Conservation (phyloP, 73 alveolate genomes). For the Paramecium bursaria region DNA sequence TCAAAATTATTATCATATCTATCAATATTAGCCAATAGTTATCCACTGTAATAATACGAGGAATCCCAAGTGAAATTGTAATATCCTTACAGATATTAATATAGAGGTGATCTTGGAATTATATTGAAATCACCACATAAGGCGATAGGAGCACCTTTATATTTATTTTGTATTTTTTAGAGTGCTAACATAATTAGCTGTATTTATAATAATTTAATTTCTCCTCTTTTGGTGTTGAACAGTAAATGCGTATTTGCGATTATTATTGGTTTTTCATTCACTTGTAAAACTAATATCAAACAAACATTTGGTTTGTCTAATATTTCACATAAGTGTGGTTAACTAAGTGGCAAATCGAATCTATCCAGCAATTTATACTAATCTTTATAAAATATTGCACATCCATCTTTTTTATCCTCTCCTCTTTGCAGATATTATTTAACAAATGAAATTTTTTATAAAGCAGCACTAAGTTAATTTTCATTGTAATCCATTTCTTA, state of each 20-base stretch:
- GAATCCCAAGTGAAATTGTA: not conserved
- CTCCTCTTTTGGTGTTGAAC: constrained; percentile 42
- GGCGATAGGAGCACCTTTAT: not conserved
- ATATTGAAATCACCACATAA: constrained; percentile 72
- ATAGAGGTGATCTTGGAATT: constrained; percentile 60
- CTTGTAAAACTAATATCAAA: not conserved
- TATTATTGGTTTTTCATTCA: not conserved
- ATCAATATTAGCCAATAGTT: no score
- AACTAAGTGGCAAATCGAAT: not conserved
- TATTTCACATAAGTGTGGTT: not conserved
- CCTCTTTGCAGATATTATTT: constrained; percentile 5
- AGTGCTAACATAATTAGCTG: constrained; percentile 6
- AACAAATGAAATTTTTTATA: not conserved
- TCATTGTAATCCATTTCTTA: constrained; percentile 43
- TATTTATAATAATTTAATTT: constrained; percentile 3
- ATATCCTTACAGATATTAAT: constrained; percentile 34
- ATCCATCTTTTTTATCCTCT: constrained; percentile 28
- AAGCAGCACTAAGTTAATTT: not conserved
- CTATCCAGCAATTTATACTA: not conserved
- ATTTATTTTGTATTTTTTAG: not conserved
- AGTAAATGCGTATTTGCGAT: constrained; percentile 33
- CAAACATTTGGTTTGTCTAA: constrained; percentile 47
- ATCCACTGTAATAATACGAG: no score
- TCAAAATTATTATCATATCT: no score
- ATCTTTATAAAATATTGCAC: constrained; percentile 28